Evolutionary conservation across 2,329 filamentous ascomycete species (phyloP), one percentile per base, ranked within the genome.

Genomic region (Hansfordia pulvinata): DNA sequence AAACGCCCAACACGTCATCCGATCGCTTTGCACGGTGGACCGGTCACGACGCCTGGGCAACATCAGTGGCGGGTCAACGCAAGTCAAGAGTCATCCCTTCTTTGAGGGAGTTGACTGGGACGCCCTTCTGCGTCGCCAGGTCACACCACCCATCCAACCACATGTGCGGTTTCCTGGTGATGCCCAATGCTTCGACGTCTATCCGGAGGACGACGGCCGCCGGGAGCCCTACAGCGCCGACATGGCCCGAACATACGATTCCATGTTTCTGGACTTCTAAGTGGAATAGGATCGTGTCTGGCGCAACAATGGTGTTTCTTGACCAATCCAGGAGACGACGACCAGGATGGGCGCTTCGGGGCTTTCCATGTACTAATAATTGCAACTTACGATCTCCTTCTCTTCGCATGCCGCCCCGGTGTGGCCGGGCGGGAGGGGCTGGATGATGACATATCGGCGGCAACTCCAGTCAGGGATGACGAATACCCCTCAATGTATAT

Each of bases 101-200:
- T 90, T 90, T 52, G 54, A 58, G 25, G 64, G 64, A 30, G 65
- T 83, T 32, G 64, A 82, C 49, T 90, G 82, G 82, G 69, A 83
- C 28, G 75, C 73, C 25, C 52, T 86, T 14, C 69, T 75, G 40
- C 58, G 70, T 32, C 69, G 76, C 28, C 67, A 69, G 35, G 57
- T 69, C 26, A 58, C 64, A 25, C 80, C 79, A 0, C 80, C 80
- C 4, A 85, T 86, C 37, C 62, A 82, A 27, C 81, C 80, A n/a
- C 75, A 78, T 29, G 58, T 88, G 17, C 62, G 75, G 14, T 78
- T 71, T 26, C 66, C 74, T 0, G 79, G 78, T 17, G 82, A 88
- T 43, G 76, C 81, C 11, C 67, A 80, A 43, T 88, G 83, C 47
- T 90, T 88, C 43, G 82, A 88, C 42, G 64, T 76, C 21, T 90